Evolutionary conservation across 805 yeast species (phyloP).

Genomic region (Metschnikowia henanensis): DNA sequence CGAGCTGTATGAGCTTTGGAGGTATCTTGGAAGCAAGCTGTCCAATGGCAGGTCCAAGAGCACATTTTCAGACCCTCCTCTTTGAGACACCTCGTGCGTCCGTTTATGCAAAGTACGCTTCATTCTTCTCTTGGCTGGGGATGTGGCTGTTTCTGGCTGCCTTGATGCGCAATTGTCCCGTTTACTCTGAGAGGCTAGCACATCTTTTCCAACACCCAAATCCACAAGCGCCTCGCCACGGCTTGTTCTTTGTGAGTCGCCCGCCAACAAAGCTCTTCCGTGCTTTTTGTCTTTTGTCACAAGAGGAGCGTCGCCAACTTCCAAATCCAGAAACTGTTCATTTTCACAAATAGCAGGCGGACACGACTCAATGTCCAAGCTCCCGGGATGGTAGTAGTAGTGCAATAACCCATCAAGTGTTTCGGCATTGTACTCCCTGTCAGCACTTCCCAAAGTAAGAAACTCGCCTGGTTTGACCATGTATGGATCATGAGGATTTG

Average conservation of each 20-base stretch:
- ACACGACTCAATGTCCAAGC: conserved; percentile 11
- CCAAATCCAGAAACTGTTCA: background rate
- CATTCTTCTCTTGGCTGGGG: background rate
- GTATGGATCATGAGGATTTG: conserved; percentile 35
- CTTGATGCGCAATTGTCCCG: background rate
- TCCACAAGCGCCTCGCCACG: background rate
- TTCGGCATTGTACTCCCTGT: conserved; percentile 9
- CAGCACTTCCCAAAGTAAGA: conserved; percentile 20
- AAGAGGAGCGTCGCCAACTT: background rate
- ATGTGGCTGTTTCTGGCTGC: background rate
- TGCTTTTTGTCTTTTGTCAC: background rate
- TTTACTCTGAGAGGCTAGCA: too few relatives aligned
- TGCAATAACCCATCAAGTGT: conserved; percentile 14
- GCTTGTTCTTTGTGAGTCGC: background rate
- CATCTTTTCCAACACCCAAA: background rate
- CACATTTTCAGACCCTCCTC: background rate
- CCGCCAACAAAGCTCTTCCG: background rate
- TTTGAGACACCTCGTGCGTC: background rate
- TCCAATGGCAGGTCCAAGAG: conserved; percentile 8
- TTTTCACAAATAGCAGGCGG: conserved; percentile 6
- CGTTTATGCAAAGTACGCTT: conserved; percentile 3
- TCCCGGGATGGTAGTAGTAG: conserved; percentile 10
- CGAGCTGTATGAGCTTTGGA: conserved; percentile 10
- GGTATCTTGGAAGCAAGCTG: conserved; percentile 5
- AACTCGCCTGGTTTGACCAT: conserved; percentile 32